Percentiles rank a stretch among this genome's conserved stretches.
Evolutionary conservation across 768 basidiomycete genomes (phyloP).

Genomic region (Agrocybe pediades): DNA sequence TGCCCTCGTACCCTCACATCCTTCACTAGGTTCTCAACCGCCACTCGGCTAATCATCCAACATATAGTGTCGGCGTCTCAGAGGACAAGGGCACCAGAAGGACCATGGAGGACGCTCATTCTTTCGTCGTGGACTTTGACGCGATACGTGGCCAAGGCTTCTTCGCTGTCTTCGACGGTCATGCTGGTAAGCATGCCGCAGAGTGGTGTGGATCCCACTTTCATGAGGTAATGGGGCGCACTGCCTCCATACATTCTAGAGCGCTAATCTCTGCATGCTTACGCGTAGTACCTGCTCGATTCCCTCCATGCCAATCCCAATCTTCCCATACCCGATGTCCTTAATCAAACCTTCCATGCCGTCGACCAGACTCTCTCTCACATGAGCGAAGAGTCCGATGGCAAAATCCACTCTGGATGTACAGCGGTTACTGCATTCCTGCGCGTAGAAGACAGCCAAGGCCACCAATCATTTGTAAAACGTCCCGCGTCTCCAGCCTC

Average conservation of each 20-base stretch:
- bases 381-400: slow-evolving; percentile 84
- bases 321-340: slow-evolving; percentile 76
- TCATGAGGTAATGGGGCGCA: slow-evolving; percentile 63
- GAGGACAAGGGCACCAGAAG: slow-evolving; percentile 90
- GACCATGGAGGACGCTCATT: slow-evolving; percentile 98
- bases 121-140: slow-evolving; percentile 94
- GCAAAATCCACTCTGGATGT: slow-evolving; percentile 95
- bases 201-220: slow-evolving; percentile 99
- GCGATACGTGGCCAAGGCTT: slow-evolving; percentile 93
- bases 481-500: slow-evolving; percentile 30
- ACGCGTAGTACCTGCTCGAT: slow-evolving; percentile 61
- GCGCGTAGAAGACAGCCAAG: slow-evolving; percentile 82
- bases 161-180: slow-evolving; percentile 98
- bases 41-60: slow-evolving; percentile 65
- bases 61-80: slow-evolving; percentile 70
- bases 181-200: slow-evolving; percentile 97
- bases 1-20: neutral
- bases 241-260: slow-evolving; percentile 1
- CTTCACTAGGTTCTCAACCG: slow-evolving; percentile 65
- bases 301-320: slow-evolving; percentile 63
- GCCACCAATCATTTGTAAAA: slow-evolving; percentile 67
- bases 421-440: slow-evolving; percentile 97
- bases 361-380: slow-evolving; percentile 85
- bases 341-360: slow-evolving; percentile 93
- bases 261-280: slow-evolving; percentile 17